phyloP scores from a whole-genome alignment of 805 yeast species.

The Ogataea salicorniae region DNA sequence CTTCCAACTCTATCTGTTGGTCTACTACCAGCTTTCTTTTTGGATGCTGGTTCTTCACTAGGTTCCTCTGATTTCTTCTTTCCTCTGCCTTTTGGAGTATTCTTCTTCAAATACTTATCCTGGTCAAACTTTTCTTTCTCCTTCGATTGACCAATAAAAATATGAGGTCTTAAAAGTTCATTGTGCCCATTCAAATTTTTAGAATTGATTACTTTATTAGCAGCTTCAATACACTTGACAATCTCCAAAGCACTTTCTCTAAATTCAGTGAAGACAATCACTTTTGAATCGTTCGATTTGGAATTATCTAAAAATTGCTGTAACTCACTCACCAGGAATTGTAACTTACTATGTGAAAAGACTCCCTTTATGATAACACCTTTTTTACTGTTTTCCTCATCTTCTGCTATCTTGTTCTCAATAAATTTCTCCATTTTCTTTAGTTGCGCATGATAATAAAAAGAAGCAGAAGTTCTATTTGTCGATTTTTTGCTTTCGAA shows the following conservation, averaged over 20 bases:
- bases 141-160: slow-evolving; percentile 88
- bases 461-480: slow-evolving; percentile 55
- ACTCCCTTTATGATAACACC: slow-evolving; percentile 24
- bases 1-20: slow-evolving; percentile 42
- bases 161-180: slow-evolving; percentile 55
- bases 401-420: slow-evolving; percentile 34
- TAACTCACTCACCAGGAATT: slow-evolving; percentile 52
- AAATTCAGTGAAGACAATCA: slow-evolving; percentile 81
- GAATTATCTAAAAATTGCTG: slow-evolving; percentile 43
- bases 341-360: slow-evolving; percentile 70
- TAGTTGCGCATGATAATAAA: slow-evolving; percentile 51
- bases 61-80: slow-evolving; percentile 15
- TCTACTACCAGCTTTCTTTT: slow-evolving; percentile 30
- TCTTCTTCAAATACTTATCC: slow-evolving; percentile 39
- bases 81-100: slow-evolving; percentile 39
- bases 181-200: slow-evolving; percentile 23
- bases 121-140: slow-evolving; percentile 69
- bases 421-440: slow-evolving; percentile 40
- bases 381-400: slow-evolving; percentile 18
- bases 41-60: slow-evolving; percentile 15
- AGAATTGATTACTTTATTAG: slow-evolving; percentile 15
- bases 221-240: slow-evolving; percentile 54
- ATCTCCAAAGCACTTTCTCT: slow-evolving; percentile 90
- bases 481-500: slow-evolving; percentile 53
- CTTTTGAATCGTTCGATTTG: slow-evolving; percentile 52